These are phyloP conservation scores for Cercophora sp. DNA, from an alignment of 495 filamentous ascomycete genomes.

Conservation along the genomic window DNA sequence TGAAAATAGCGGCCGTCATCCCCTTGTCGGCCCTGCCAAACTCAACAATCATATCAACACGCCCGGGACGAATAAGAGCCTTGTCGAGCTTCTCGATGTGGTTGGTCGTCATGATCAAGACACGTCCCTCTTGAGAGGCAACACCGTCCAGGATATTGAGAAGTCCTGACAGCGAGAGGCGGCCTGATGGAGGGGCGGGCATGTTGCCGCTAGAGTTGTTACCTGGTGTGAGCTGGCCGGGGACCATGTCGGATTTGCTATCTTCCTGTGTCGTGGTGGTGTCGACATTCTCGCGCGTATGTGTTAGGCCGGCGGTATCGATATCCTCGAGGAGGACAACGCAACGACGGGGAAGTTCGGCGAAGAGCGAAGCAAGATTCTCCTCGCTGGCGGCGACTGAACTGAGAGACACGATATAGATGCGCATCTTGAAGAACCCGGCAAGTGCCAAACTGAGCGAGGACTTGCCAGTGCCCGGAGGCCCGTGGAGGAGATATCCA, in stretches of 20 bases:
- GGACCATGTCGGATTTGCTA: constrained; percentile 22
- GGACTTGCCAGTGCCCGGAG: constrained; percentile 76
- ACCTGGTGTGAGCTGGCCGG: constrained; percentile 24
- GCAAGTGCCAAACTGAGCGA: constrained; percentile 62
- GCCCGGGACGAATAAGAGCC: constrained; percentile 70
- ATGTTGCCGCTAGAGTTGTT: constrained; percentile 12
- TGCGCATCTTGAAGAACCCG: constrained; percentile 64
- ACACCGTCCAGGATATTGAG: constrained; percentile 80
- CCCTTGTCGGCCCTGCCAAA: constrained; percentile 52
- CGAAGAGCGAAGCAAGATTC: constrained; percentile 64
- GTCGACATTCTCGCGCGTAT: constrained; percentile 49
- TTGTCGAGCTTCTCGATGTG: constrained; percentile 70
- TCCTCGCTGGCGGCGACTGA: constrained; percentile 67
- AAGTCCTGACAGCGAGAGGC: constrained; percentile 69
- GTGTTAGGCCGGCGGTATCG: constrained; percentile 66
- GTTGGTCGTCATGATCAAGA: constrained; percentile 85
- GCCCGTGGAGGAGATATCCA: constrained; percentile 79
- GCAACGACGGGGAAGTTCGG: constrained; percentile 61
- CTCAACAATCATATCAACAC: constrained; percentile 69
- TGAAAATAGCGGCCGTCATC: constrained; percentile 46
- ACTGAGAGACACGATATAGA: constrained; percentile 65
- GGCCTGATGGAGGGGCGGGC: constrained; percentile 24
- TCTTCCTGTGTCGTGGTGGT: constrained; percentile 44
- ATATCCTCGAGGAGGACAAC: constrained; percentile 74
- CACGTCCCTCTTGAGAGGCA: constrained; percentile 69